phyloP scores from a whole-genome alignment of 2,329 filamentous ascomycete species.

The Colletotrichum eremochloae region DNA sequence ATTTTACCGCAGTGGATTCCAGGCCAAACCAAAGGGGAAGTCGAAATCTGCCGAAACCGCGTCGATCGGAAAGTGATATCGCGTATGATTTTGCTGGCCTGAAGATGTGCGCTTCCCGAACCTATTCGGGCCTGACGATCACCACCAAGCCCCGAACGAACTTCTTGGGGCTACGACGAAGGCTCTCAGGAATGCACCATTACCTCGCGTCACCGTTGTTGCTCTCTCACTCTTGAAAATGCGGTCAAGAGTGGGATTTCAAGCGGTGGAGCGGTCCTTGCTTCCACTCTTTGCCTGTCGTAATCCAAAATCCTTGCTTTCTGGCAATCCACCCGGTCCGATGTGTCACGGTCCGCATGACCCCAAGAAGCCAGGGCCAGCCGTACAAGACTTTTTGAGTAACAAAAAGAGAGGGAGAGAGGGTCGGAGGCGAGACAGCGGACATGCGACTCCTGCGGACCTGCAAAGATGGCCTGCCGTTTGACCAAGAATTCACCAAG shows the following conservation, averaged over 20 bases:
- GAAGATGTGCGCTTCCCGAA: slow-evolving; percentile 9
- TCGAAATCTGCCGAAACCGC: neutral
- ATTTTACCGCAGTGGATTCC: slow-evolving; percentile 2
- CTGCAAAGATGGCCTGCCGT: neutral
- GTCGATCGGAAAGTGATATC: slow-evolving; percentile 20
- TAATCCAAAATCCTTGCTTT: slow-evolving; percentile 11
- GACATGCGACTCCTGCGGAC: neutral
- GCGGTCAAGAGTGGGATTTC: slow-evolving; percentile 13
- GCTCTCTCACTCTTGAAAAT: slow-evolving; percentile 8
- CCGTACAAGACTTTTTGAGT: neutral
- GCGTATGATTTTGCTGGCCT: slow-evolving; percentile 11
- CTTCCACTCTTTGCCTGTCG: slow-evolving; percentile 13
- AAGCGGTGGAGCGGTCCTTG: slow-evolving; percentile 19
- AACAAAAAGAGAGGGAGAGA: too few relatives aligned
- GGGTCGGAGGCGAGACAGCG: neutral
- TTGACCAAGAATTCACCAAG: neutral
- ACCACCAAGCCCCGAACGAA: slow-evolving; percentile 15
- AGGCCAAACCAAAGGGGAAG: slow-evolving; percentile 3
- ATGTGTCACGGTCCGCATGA: slow-evolving; percentile 19
- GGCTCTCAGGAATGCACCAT: slow-evolving; percentile 11
- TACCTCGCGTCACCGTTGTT: neutral
- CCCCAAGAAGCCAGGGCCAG: slow-evolving; percentile 1
- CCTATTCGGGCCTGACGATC: slow-evolving; percentile 26
- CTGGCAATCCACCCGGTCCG: slow-evolving; percentile 8
- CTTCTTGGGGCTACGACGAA: slow-evolving; percentile 9